A percentile compares a stretch with the other conserved stretches of the same genome.
These are phyloP conservation scores for Leptographium flavum DNA, from an alignment of 2,329 filamentous ascomycete species.

Conservation along the genomic window DNA sequence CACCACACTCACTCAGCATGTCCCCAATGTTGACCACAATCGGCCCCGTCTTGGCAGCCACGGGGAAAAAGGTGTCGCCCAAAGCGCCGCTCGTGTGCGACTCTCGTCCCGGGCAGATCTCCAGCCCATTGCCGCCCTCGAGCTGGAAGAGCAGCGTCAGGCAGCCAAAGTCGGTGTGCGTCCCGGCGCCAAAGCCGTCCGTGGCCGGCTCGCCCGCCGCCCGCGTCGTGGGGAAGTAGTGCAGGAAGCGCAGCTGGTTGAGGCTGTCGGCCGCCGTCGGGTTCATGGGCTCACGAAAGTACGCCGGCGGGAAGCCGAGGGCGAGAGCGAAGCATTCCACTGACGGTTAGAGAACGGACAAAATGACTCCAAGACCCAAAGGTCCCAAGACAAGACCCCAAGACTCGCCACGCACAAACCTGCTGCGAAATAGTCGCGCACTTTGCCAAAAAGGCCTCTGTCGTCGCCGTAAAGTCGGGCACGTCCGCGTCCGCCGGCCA, in stretches of 20 bases:
- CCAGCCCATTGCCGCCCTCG: slow-evolving; percentile 43
- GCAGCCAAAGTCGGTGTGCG: slow-evolving; percentile 48
- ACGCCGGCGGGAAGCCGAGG: slow-evolving; percentile 28
- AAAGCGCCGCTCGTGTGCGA: slow-evolving; percentile 42
- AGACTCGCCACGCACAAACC: slow-evolving; percentile 15
- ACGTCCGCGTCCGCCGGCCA: slow-evolving; percentile 35
- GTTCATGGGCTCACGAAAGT: slow-evolving; percentile 41
- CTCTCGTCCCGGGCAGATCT: slow-evolving; percentile 51
- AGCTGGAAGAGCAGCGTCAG: slow-evolving; percentile 49
- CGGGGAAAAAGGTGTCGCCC: slow-evolving; percentile 47
- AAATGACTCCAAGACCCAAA: too few relatives aligned
- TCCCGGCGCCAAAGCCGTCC: slow-evolving; percentile 38
- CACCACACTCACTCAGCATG: slow-evolving; percentile 33
- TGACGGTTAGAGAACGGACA: too few relatives aligned
- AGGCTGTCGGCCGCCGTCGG: slow-evolving; percentile 32
- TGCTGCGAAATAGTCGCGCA: slow-evolving; percentile 37
- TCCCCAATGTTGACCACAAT: slow-evolving; percentile 55
- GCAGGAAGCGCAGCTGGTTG: slow-evolving; percentile 27
- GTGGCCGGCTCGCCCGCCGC: slow-evolving; percentile 23
- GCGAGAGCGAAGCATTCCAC: slow-evolving; percentile 46
- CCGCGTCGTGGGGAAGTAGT: slow-evolving; percentile 9
- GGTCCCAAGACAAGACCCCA: too few relatives aligned
- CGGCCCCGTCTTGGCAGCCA: slow-evolving; percentile 35
- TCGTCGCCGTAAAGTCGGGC: slow-evolving; percentile 28
- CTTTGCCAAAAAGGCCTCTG: slow-evolving; percentile 37